Evolutionary conservation across 345 rosid species (phyloP).

Genomic region (Capsella bursapastoris): DNA sequence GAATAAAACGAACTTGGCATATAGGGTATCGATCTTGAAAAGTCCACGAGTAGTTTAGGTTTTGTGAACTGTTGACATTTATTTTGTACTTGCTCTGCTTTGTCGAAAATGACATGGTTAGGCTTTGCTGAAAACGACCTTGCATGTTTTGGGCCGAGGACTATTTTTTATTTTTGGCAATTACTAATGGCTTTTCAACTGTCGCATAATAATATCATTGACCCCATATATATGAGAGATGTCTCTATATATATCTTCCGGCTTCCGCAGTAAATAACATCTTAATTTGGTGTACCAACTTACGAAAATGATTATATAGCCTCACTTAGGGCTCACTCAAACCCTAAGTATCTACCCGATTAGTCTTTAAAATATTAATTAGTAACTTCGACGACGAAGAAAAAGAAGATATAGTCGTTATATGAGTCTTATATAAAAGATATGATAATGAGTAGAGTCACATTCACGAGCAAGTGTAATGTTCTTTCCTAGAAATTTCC

Average conservation of each 20-base stretch:
- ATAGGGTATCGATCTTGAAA: background rate
- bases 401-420: background rate
- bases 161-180: background rate
- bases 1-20: background rate
- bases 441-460: slow-evolving; percentile 30
- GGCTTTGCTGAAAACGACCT: background rate
- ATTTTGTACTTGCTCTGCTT: background rate
- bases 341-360: background rate
- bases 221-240: background rate
- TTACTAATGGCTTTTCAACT: background rate
- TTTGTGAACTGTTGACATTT: background rate
- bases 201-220: background rate
- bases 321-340: slow-evolving; percentile 13
- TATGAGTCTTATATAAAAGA: slow-evolving; percentile 3
- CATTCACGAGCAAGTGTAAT: slow-evolving; percentile 34
- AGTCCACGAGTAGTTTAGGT: background rate
- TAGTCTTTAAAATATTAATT: slow-evolving; percentile 7
- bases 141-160: background rate
- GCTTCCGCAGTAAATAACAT: background rate
- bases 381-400: background rate
- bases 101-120: background rate
- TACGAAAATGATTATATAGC: slow-evolving; percentile 3
- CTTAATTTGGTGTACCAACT: slow-evolving; percentile 33
- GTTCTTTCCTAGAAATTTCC: slow-evolving; percentile 41
- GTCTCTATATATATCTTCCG: background rate